Percentiles rank a stretch among this genome's conserved stretches.
Conservation (phyloP, 1,284 basidiomycete genomes). For the Blastosporella zonata region DNA sequence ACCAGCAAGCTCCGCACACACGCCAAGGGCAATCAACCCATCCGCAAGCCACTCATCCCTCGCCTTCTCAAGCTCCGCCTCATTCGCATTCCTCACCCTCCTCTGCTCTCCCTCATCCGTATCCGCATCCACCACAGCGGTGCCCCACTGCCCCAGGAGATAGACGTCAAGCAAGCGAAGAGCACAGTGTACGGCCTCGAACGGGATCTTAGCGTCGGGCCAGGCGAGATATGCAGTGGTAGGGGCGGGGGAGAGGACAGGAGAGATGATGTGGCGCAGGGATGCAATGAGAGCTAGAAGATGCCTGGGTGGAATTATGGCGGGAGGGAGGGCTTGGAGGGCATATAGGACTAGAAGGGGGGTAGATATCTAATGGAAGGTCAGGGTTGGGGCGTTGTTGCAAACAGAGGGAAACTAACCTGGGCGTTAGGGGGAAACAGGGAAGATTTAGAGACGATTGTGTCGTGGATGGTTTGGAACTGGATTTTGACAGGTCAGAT, state of each 20-base stretch:
- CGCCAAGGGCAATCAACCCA: slow-evolving; percentile 47
- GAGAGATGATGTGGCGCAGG: slow-evolving; percentile 36
- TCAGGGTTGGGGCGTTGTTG: slow-evolving; percentile 9
- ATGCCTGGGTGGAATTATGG: slow-evolving; percentile 30
- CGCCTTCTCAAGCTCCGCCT: slow-evolving; percentile 32
- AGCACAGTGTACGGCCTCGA: slow-evolving; percentile 52
- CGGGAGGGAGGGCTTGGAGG: slow-evolving; percentile 37
- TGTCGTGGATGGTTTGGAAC: slow-evolving; percentile 43
- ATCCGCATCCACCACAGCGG: slow-evolving; percentile 7
- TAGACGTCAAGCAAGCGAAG: slow-evolving; percentile 61
- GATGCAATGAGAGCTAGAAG: slow-evolving; percentile 37
- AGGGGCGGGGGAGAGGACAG: slow-evolving; percentile 18
- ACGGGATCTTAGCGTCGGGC: slow-evolving; percentile 23
- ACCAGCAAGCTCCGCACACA: slow-evolving; percentile 32
- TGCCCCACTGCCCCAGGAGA: slow-evolving; percentile 53
- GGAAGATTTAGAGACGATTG: slow-evolving; percentile 45
- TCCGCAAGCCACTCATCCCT: slow-evolving; percentile 39
- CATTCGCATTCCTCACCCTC: slow-evolving; percentile 14
- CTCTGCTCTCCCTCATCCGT: slow-evolving; percentile 9
- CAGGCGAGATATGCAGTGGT: slow-evolving; percentile 20
- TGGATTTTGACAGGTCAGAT: slow-evolving; percentile 21
- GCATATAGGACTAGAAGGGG: slow-evolving; percentile 50
- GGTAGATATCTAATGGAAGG: slow-evolving; percentile 45
- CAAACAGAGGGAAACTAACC: slow-evolving; percentile 30
- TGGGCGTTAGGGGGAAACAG: slow-evolving; percentile 37